phyloP scores from a whole-genome alignment of 345 rosid species.

The Dipteronia dyeriana region DNA sequence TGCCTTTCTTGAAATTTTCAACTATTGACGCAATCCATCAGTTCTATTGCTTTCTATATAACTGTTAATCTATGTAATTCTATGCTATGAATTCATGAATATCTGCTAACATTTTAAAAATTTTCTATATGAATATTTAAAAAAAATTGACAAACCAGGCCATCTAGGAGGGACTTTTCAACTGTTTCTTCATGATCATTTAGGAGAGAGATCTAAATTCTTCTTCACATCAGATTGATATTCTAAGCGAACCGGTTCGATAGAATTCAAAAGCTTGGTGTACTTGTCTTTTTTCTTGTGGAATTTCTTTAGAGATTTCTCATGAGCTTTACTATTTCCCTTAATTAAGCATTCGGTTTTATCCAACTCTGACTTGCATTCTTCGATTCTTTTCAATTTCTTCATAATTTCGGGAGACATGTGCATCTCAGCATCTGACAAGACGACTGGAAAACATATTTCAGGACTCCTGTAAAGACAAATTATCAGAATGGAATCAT shows the following conservation, averaged over 20 bases:
- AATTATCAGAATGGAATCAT: not conserved
- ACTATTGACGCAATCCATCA: too few species aligned
- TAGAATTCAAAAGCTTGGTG: not conserved
- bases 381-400: slow-evolving; percentile 8
- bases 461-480: slow-evolving; percentile 36
- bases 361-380: slow-evolving; percentile 5
- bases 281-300: not conserved
- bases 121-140: too few species aligned
- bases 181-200: too few species aligned
- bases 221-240: too few species aligned
- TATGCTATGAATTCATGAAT: too few species aligned
- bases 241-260: not conserved
- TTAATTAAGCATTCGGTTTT: not conserved
- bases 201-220: too few species aligned
- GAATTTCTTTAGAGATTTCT: slow-evolving; percentile 17
- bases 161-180: too few species aligned
- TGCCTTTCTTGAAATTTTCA: too few species aligned
- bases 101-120: too few species aligned
- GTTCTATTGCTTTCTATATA: too few species aligned
- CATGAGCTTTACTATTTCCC: not conserved
- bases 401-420: not conserved
- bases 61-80: too few species aligned
- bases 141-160: too few species aligned
- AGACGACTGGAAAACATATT: slow-evolving; percentile 40
- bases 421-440: not conserved